phyloP scores from a whole-genome alignment of 2,329 filamentous ascomycete genomes.

The Chaetomium strumarium region DNA sequence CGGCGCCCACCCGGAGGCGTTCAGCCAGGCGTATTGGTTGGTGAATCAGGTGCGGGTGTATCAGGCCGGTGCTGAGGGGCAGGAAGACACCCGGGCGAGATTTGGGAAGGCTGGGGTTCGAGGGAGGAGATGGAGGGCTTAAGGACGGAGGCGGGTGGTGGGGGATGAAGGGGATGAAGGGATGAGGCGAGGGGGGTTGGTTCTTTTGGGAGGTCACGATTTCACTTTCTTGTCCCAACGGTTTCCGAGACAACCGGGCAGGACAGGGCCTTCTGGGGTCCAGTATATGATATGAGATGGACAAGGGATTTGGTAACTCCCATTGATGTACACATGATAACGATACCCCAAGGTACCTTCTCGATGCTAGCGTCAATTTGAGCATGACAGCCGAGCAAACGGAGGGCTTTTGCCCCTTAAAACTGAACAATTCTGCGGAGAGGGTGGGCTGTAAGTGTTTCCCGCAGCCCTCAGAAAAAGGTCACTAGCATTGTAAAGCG shows the following conservation, averaged over 20 bases:
- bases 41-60: constrained; percentile 68
- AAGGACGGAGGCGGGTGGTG: background rate
- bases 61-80: constrained; percentile 24
- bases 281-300: background rate
- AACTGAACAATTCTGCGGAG: no score
- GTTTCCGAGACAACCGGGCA: no score
- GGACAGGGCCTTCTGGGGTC: no score
- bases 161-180: background rate
- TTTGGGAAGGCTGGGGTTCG: background rate
- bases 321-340: background rate
- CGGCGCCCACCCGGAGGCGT: constrained; percentile 61
- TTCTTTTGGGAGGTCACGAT: background rate
- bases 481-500: no score
- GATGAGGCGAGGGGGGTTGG: background rate
- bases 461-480: no score
- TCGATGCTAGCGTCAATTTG: no score
- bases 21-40: constrained; percentile 69
- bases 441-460: no score
- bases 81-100: background rate
- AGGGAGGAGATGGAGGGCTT: background rate
- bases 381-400: no score
- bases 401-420: no score
- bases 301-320: background rate
- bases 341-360: background rate
- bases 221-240: background rate